Evolutionary conservation across 495 filamentous ascomycete genomes (phyloP).

Genomic region (Daldinia caldariorum): DNA sequence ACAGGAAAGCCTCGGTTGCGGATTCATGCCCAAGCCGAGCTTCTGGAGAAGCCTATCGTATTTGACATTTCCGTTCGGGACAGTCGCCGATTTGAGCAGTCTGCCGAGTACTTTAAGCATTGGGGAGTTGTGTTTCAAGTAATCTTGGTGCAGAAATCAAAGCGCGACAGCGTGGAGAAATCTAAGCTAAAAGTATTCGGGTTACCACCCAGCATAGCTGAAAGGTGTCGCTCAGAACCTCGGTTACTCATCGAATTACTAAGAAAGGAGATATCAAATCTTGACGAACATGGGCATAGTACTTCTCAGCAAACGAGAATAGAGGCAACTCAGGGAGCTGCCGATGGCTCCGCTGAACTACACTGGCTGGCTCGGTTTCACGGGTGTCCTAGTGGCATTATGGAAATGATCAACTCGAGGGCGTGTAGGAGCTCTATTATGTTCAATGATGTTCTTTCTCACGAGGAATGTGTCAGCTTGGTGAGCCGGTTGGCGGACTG

Average conservation of each 20-base stretch:
- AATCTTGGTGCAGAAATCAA: slow-evolving; percentile 2
- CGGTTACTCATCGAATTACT: slow-evolving; percentile 74
- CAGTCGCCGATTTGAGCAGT: slow-evolving; percentile 61
- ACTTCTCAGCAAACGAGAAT: neutral
- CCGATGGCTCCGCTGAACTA: slow-evolving; percentile 17
- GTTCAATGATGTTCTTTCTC: slow-evolving; percentile 85
- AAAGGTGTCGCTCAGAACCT: slow-evolving; percentile 78
- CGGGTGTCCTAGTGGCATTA: slow-evolving; percentile 77
- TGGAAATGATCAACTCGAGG: slow-evolving; percentile 88
- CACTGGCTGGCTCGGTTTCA: slow-evolving; percentile 69
- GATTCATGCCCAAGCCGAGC: slow-evolving; percentile 37
- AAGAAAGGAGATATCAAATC: slow-evolving; percentile 76
- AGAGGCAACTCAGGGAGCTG: slow-evolving; percentile 3
- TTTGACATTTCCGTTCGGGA: slow-evolving; percentile 73
- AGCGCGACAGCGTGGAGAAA: neutral
- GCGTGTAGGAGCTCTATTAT: slow-evolving; percentile 93
- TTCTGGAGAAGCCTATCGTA: slow-evolving; percentile 62
- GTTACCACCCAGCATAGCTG: slow-evolving; percentile 77
- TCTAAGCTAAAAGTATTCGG: slow-evolving; percentile 59
- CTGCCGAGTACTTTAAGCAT: slow-evolving; percentile 64
- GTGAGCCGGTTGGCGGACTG: slow-evolving; percentile 71
- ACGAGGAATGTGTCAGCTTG: slow-evolving; percentile 72
- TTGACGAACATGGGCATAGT: slow-evolving; percentile 42
- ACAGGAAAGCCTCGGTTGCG: slow-evolving; percentile 19
- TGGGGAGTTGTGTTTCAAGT: slow-evolving; percentile 79